Evolutionary conservation across 2,329 filamentous ascomycete species (phyloP), one percentile per base, ranked within the genome.

Genomic region (Epichloe uncinata): DNA sequence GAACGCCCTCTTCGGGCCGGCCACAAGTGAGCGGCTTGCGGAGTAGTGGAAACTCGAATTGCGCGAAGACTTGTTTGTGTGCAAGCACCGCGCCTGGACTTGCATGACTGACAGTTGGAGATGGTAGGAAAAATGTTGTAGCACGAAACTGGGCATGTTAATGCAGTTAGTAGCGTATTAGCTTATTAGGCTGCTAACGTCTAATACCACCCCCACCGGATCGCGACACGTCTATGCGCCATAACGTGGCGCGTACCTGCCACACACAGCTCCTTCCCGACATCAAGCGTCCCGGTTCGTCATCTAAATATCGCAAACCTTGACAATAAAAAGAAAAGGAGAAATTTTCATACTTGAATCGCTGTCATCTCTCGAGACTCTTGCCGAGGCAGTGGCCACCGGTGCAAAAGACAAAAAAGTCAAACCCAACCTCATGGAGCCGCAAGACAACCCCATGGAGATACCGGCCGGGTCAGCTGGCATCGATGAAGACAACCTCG

Each of bases 361-460:
- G 15, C 42, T 30, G 11, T 15, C 42, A 33, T 33, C 20, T 16
- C 22, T 15, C 22, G 30, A 44, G n/a, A n/a, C 6, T 9, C 16
- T 15, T 6, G 7, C 15, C 42, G 16, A 34, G 6, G 11, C 13
- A 33, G n/a, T 35, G 7, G 36, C 4, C 5, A n/a, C 18, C 22
- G 30, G 22, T 22, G 18, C 8, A 30, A 34, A 30, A 22, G 22
- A 41, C 36, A 30, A 36, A 36, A 26, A 16, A 48, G 18, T 15
- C 15, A 11, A 16, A 3, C 34, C 34, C 5, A 41, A n/a, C n/a
- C 48, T 41, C 51, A 58, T 58, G 56, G 53, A 55, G 41, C 44
- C 42, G 42, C 50, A 53, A 30, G 34, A 47, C 20, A 45, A 50
- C 30, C 30, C 42, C 18, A 36, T 41, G 36, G 52, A 52, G 36